Evolutionary conservation across 768 basidiomycete genomes (phyloP).

Genomic region (Termitomyces sp.): DNA sequence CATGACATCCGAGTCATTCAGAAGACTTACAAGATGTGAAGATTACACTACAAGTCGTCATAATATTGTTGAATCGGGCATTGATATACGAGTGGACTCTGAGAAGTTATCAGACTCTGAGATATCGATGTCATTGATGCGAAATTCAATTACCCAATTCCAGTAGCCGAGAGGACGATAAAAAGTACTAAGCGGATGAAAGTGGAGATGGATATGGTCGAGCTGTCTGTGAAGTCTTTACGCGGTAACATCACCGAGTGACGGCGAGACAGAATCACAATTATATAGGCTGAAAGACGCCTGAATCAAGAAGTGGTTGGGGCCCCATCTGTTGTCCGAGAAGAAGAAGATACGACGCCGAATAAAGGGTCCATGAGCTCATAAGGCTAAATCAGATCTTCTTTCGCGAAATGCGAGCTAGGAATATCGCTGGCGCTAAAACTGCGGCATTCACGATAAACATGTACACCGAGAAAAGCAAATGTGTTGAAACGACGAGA

Average conservation of each 20-base stretch:
- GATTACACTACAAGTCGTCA: background rate
- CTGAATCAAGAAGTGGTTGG: background rate
- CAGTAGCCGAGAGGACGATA: background rate
- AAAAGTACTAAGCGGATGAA: slow-evolving; percentile 1
- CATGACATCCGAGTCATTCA: too few relatives aligned
- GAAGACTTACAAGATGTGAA: background rate
- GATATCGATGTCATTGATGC: background rate
- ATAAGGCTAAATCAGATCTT: background rate
- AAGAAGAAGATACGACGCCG: background rate
- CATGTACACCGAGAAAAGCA: too few relatives aligned
- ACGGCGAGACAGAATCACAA: background rate
- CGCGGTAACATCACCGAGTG: background rate
- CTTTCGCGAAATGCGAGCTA: background rate
- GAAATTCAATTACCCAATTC: background rate
- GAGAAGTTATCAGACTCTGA: background rate
- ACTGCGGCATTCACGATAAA: too few relatives aligned
- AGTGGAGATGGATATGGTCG: background rate
- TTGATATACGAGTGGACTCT: background rate
- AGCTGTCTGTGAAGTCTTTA: background rate
- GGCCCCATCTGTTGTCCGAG: background rate
- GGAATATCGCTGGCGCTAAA: background rate
- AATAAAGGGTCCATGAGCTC: background rate
- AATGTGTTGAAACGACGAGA: slow-evolving; percentile 16
- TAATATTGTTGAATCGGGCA: background rate
- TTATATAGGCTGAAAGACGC: background rate